Percentiles rank a stretch among this genome's conserved stretches.
These are phyloP conservation scores for Annulohypoxylon nitens DNA, from an alignment of 495 filamentous ascomycete species.

Conservation along the genomic window DNA sequence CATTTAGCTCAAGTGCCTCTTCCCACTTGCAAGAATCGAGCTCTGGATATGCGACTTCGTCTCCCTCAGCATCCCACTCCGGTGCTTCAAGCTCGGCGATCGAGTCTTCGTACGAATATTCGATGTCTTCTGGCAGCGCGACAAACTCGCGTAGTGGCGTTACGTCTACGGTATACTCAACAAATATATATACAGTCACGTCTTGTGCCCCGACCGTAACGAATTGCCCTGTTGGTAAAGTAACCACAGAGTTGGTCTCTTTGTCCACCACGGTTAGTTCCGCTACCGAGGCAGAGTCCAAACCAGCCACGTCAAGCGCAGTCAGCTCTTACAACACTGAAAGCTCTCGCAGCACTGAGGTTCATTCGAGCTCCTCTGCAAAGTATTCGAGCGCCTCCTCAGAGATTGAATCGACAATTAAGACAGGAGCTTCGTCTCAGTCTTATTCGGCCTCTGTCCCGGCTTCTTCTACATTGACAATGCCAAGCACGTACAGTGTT, in stretches of 20 bases:
- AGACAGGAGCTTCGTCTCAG: conserved; percentile 19
- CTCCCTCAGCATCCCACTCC: conserved; percentile 16
- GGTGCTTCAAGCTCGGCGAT: conserved; percentile 23
- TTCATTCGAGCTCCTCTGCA: conserved; percentile 14
- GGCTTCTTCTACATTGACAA: conserved; percentile 24
- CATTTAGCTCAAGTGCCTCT: conserved; percentile 16
- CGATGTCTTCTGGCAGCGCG: conserved; percentile 31
- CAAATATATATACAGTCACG: conserved; percentile 68
- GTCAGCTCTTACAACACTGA: neutral
- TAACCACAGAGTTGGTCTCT: conserved; percentile 67
- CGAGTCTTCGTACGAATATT: conserved; percentile 16
- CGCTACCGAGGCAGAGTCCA: conserved; percentile 54
- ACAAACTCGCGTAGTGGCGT: conserved; percentile 41
- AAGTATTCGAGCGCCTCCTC: conserved; percentile 22
- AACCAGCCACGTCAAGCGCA: conserved; percentile 19
- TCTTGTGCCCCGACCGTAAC: conserved; percentile 69
- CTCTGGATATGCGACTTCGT: conserved; percentile 29
- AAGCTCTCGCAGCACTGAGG: conserved; percentile 2
- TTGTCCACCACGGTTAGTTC: conserved; percentile 71
- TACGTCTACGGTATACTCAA: conserved; percentile 70
- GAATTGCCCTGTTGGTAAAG: conserved; percentile 67
- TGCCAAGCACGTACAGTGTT: conserved; percentile 51
- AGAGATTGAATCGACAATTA: conserved; percentile 15
- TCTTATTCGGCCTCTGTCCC: conserved; percentile 19
- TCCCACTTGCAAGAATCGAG: conserved; percentile 19